Base-by-base conservation (phyloP, 2,329 filamentous ascomycete species). In the Verruconis gallopava region DNA sequence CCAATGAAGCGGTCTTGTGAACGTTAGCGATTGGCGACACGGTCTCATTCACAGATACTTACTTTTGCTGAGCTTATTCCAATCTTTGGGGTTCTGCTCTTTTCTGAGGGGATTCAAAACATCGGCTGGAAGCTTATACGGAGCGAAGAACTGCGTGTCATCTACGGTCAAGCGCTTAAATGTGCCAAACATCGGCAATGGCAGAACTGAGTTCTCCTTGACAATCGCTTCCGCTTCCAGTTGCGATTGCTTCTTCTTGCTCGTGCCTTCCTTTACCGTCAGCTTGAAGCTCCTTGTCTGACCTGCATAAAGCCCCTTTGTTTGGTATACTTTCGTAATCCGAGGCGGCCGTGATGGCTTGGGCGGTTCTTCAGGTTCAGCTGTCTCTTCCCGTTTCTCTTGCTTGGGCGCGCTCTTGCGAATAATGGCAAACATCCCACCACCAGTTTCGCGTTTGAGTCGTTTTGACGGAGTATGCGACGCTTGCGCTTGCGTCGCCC, bases 61-160 rank as follows among this genome's bases (percentile, higher is more conserved):
- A 93, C 85, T 96, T 62, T 83, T 91, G 48, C 85, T 88, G 51
- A 91, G 80, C 58, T 89, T 89, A 50, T 79, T 79, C 82, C 88
- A 98, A 53, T 93, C 85, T 50, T 93, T 80, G 1, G 89, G 88
- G 61, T 93, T 94, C 18, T 86, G 84, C 56, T 94, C 85, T 2
- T 79, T 76, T 3, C 85, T 81, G 15, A 93, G 72, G 2, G 89
- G 89, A 42, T 85, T 83, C 67, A 89, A 96, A 37, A 94, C 71
- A 56, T 94, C 82, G 54, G 77, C 95, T 0, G 91, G 91, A 21
- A 98, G 67, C 60, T 85, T 85, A 57, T 93, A 79, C 39, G 82
- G 33, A 30, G 25, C 25, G n/a, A 30, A 30, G n/a, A 30, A 30
- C 9, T n/a, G 25, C 11, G 34, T 33, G 19, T 36, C 30, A 5